Conservation (phyloP, 225 moss, liverwort and hornwort genomes). For the Rhytidiadelphus loreus region DNA sequence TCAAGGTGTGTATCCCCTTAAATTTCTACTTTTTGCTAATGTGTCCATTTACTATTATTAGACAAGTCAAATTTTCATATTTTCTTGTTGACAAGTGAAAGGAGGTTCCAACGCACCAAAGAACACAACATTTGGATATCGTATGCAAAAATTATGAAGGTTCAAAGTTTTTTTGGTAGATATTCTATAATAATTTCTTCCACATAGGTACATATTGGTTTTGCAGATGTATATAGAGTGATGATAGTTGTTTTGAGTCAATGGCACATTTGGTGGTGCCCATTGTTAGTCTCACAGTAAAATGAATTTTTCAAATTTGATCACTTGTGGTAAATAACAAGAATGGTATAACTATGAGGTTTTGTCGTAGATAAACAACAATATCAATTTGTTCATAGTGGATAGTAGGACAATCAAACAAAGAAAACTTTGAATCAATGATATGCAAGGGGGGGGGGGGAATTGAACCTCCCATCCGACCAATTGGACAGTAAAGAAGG, state of each 20-base stretch:
- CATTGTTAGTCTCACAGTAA: background rate
- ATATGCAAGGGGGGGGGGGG: too few species aligned
- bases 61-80: background rate
- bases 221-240: background rate
- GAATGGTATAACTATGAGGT: too few species aligned
- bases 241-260: rapidly evolving
- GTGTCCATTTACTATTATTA: background rate
- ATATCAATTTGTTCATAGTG: too few species aligned
- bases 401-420: background rate
- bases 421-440: background rate
- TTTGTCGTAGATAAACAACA: too few species aligned
- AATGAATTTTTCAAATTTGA: background rate
- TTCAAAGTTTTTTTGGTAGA: background rate
- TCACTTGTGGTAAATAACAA: background rate
- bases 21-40: background rate
- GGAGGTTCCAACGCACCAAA: background rate
- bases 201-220: background rate
- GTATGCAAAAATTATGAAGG: background rate
- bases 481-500: background rate
- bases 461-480: rapidly evolving
- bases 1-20: rapidly evolving
- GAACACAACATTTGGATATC: rapidly evolving
- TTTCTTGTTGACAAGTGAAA: background rate
- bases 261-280: background rate
- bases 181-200: background rate